These are phyloP conservation scores for Multifurca ochricompacta DNA, from an alignment of 768 basidiomycete genomes.

Conservation along the genomic window DNA sequence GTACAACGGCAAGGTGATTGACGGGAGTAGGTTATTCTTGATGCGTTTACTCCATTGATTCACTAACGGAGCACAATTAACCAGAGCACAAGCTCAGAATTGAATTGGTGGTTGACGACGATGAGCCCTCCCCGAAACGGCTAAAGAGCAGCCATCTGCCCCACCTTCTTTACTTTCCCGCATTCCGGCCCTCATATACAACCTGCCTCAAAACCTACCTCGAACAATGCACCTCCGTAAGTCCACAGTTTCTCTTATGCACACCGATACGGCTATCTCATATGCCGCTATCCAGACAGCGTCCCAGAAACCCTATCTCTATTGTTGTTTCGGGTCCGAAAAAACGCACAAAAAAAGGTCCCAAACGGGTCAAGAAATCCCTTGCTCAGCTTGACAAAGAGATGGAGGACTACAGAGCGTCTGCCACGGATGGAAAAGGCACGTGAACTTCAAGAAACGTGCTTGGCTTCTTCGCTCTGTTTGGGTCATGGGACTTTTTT, in stretches of 20 bases:
- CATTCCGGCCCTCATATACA: slow-evolving; percentile 22
- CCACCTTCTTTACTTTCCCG: slow-evolving; percentile 35
- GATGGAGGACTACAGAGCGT: slow-evolving; percentile 71
- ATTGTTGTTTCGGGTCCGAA: slow-evolving; percentile 12
- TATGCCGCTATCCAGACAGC: slow-evolving; percentile 3
- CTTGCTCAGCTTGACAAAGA: slow-evolving; percentile 63
- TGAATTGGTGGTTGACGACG: slow-evolving; percentile 49
- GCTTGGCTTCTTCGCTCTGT: neutral
- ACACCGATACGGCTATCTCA: neutral
- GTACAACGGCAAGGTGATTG: slow-evolving; percentile 72
- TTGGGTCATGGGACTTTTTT: neutral
- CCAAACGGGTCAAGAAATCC: slow-evolving; percentile 66
- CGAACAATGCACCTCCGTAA: neutral
- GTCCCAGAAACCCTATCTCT: neutral
- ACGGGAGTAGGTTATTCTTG: slow-evolving; percentile 38
- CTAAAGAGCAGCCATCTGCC: slow-evolving; percentile 23
- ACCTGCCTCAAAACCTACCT: neutral
- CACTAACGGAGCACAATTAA: neutral
- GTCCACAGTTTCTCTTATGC: neutral
- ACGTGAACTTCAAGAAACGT: neutral
- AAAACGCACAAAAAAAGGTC: slow-evolving; percentile 58
- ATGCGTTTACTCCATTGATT: neutral
- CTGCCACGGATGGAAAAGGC: neutral
- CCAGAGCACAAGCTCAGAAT: slow-evolving; percentile 61
- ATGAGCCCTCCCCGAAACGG: slow-evolving; percentile 24